Evolutionary conservation across 2,329 filamentous ascomycete genomes (phyloP).

Genomic region (Pezicula rhizophila): DNA sequence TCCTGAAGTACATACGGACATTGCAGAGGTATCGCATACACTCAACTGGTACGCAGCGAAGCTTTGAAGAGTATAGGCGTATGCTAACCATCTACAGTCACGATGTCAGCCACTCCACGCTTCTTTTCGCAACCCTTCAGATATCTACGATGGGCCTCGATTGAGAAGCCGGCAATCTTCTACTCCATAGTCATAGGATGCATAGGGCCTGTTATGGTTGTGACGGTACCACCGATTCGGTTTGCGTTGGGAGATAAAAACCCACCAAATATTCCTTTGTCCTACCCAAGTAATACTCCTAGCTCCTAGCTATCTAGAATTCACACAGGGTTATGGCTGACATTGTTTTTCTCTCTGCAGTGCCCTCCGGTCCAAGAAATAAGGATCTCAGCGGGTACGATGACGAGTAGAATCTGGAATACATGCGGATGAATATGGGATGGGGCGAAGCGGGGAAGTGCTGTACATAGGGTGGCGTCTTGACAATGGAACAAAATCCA

Average conservation of each 20-base stretch:
- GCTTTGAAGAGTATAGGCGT: background rate
- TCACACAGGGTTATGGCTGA: background rate
- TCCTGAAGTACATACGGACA: slow-evolving; percentile 6
- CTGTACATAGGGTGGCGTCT: slow-evolving; percentile 13
- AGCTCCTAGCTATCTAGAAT: background rate
- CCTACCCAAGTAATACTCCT: slow-evolving; percentile 81
- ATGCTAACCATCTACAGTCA: slow-evolving; percentile 24
- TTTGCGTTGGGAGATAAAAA: slow-evolving; percentile 66
- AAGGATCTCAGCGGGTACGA: slow-evolving; percentile 50
- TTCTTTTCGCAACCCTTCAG: slow-evolving; percentile 82
- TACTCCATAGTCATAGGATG: slow-evolving; percentile 73
- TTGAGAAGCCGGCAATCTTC: slow-evolving; percentile 87
- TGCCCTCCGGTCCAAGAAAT: slow-evolving; percentile 14
- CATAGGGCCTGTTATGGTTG: slow-evolving; percentile 64
- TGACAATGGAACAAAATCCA: slow-evolving; percentile 7
- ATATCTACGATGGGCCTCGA: slow-evolving; percentile 82
- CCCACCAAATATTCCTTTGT: slow-evolving; percentile 69
- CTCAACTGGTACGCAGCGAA: slow-evolving; percentile 28
- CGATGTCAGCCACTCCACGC: slow-evolving; percentile 60
- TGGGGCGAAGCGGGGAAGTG: background rate
- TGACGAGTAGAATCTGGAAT: slow-evolving; percentile 31
- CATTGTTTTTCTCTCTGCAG: slow-evolving; percentile 4
- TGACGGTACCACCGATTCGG: slow-evolving; percentile 69
- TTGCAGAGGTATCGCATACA: slow-evolving; percentile 6
- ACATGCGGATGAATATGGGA: background rate